Base-by-base conservation (phyloP, 805 yeast genomes). In the Hemisphaericaspora nanyangensis region DNA sequence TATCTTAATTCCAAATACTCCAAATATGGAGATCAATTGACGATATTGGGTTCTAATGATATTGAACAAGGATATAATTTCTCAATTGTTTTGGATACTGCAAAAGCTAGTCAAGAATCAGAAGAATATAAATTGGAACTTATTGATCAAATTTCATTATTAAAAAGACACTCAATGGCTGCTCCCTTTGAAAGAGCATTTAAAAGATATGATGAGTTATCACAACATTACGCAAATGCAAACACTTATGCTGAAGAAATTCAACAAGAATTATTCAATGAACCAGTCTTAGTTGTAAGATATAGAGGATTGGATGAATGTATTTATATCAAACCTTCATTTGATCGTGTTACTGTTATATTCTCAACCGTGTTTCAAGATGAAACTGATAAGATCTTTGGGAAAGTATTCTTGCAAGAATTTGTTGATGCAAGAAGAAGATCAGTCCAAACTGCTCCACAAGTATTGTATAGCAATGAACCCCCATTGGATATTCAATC, bases 371-470 rank as follows among this genome's bases (percentile, higher is more conserved):
- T 88, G 17, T 93, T 93, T 74, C 84, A 86, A 57, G 99, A 93
- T 63, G 98, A 93, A 62, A 93, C 98, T 3, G 99, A 93, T 64
- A 88, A 86, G 59, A 76, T 85, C 38, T 85, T 87, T 51, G 95
- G 95, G 31, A 87, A 83, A 61, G 95, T 88, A 27, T 88, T 88
- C 56, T 68, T 88, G 46, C 96, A 88, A 59, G 96, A 90, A 65
- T 90, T 90, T 60, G 95, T 89, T 32, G 97, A 90, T 61, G 96
- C 98, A 8, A 80, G 99, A 65, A 85, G 85, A 58, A 78, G 96
- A 61, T 85, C 95, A 5, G 91, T 93, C 44, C 99, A 93, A 66
- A 90, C 93, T 35, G 97, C 98, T 1, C 99, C 99, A 13, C 99
- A 93, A 70, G 99, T 93, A 38, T 76, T 93, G 52, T 90, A 85